Evolutionary conservation across 768 basidiomycete species (phyloP), one percentile per base, ranked within the genome.

Genomic region (Xerocomellus amylosporus): DNA sequence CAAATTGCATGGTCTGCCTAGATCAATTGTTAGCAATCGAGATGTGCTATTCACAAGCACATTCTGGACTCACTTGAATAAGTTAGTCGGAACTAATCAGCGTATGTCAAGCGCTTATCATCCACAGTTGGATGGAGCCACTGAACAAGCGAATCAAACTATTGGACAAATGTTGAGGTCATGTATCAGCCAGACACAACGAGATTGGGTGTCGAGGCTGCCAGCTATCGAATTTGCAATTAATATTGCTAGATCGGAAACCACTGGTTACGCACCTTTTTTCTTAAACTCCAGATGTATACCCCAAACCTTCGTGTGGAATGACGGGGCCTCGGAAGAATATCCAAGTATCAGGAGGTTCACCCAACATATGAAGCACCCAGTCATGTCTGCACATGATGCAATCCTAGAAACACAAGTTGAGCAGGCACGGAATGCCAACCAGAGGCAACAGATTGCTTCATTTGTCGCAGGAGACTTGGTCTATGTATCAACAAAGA

Each of bases 371-470:
- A 63, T 69, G 49, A 70, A 69, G 46, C 5, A 52, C 1, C 67
- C 74, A 0, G 47, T 74, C 0, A 64, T 76, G 56, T 14, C 40
- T 0, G 72, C 72, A 0, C 74, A 75, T 39, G 69, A 75, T 45
- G 47, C 61, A 0, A 69, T 75, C 2, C 15, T 75, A 0, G 61
- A 52, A 0, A 55, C 66, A 0, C 42, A 68, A 0, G 68, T 75
- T 0, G 74, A 75, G 53, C 72, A 76, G 34, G 73, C 70, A 0
- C 19, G 56, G 0, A 36, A 43, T 8, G 66, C 73, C 0, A 76
- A 76, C 49, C 38, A 53, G 1, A 51, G 61, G 1, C 55, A 68
- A 0, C 49, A 48, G 0, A 8, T 26, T 0, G 2, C 9, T 2
- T 31, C 40, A 2, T 42, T 50, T 5, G 5, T 1, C 0, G 22